Evolutionary conservation across 805 yeast genomes (phyloP).

Genomic region (Ogataea ramenticola): DNA sequence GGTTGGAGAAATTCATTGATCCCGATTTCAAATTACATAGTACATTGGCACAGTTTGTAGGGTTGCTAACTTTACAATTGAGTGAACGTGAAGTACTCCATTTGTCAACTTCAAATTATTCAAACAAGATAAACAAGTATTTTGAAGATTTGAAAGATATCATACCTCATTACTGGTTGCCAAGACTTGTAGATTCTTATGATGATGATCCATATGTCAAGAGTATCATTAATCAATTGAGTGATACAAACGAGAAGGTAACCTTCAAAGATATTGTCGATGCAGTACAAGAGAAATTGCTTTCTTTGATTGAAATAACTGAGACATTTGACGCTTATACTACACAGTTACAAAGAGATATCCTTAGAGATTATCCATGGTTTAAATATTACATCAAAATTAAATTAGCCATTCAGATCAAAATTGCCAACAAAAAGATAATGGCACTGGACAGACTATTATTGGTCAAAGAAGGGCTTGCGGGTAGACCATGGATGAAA

Average conservation of each 20-base stretch:
- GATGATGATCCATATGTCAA: not conserved
- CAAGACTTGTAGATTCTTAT: slow-evolving; percentile 6
- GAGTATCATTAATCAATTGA: not conserved
- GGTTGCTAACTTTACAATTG: slow-evolving; percentile 45
- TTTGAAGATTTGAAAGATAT: slow-evolving; percentile 21
- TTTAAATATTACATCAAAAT: slow-evolving; percentile 55
- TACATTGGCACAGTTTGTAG: slow-evolving; percentile 51
- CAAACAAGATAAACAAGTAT: slow-evolving; percentile 31
- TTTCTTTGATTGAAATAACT: slow-evolving; percentile 22
- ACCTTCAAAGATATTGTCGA: slow-evolving; percentile 4
- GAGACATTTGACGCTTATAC: slow-evolving; percentile 41
- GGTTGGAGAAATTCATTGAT: slow-evolving; percentile 48
- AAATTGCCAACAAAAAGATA: slow-evolving; percentile 45
- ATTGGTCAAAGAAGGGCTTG: slow-evolving; percentile 37
- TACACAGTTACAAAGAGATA: slow-evolving; percentile 38
- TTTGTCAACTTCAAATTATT: slow-evolving; percentile 40
- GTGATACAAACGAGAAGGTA: not conserved
- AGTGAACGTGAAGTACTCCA: slow-evolving; percentile 52
- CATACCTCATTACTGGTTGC: slow-evolving; percentile 26
- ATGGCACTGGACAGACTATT: slow-evolving; percentile 51
- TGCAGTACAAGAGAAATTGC: slow-evolving; percentile 3
- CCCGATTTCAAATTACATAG: slow-evolving; percentile 47
- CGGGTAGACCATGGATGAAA: slow-evolving; percentile 51
- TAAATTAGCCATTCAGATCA: slow-evolving; percentile 47
- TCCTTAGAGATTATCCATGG: slow-evolving; percentile 72